Evolutionary conservation across 208 protist genomes (phyloP).

Genomic region (Leptomonas pyrrhocoris): DNA sequence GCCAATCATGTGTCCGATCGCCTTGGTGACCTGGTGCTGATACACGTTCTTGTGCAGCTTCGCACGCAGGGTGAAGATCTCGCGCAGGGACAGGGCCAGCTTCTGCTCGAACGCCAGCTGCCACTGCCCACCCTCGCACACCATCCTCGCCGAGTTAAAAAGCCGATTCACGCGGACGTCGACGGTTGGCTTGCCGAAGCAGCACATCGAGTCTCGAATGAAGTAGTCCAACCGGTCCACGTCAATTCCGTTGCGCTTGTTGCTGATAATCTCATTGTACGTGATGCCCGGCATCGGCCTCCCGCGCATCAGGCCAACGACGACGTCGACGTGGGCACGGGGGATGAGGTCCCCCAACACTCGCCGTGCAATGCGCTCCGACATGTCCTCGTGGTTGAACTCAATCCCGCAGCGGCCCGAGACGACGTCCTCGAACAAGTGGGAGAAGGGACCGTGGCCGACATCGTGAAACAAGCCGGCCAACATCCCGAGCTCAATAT

Average conservation of each 20-base stretch:
- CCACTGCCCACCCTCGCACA: slow-evolving; percentile 82
- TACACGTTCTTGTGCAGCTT: slow-evolving; percentile 97
- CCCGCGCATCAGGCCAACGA: slow-evolving; percentile 75
- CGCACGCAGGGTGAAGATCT: slow-evolving; percentile 96
- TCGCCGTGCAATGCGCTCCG: slow-evolving; percentile 64
- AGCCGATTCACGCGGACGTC: slow-evolving; percentile 88
- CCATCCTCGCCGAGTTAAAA: slow-evolving; percentile 79
- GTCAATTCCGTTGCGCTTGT: slow-evolving; percentile 95
- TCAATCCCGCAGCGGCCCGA: slow-evolving; percentile 55
- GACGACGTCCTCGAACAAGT: slow-evolving; percentile 95
- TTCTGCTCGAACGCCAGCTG: slow-evolving; percentile 86
- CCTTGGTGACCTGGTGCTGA: slow-evolving; percentile 94
- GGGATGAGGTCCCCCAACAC: slow-evolving; percentile 53
- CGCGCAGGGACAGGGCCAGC: slow-evolving; percentile 87
- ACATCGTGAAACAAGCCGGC: slow-evolving; percentile 96
- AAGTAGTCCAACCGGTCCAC: slow-evolving; percentile 98
- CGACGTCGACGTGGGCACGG: slow-evolving; percentile 57
- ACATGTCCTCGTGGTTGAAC: slow-evolving; percentile 90
- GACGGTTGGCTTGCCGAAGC: slow-evolving; percentile 87
- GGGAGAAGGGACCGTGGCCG: slow-evolving; percentile 97
- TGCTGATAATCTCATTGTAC: slow-evolving; percentile 85
- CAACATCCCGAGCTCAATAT: slow-evolving; percentile 88
- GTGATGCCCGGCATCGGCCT: slow-evolving; percentile 29
- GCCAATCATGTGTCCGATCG: slow-evolving; percentile 95
- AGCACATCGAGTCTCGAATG: slow-evolving; percentile 92